Evolutionary conservation across 2,329 filamentous ascomycete species (phyloP).

Genomic region (Penicillium sclerotigenum): DNA sequence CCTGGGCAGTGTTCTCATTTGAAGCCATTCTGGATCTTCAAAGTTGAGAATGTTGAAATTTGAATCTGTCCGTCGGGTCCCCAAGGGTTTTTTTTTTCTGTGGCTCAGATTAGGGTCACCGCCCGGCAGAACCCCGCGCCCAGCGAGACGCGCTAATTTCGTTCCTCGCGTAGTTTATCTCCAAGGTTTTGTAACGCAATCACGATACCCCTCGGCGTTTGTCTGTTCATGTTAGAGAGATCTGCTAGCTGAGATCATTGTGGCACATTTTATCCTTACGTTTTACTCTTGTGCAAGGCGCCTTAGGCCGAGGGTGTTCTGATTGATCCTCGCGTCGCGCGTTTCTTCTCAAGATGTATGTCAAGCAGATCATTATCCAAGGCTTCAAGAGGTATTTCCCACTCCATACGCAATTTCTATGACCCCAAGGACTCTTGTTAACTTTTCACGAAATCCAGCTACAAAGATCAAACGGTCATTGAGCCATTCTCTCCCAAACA

Average conservation of each 20-base stretch:
- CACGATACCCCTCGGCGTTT: constrained; percentile 1
- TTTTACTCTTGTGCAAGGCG: constrained; percentile 11
- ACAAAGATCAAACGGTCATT: constrained; percentile 99
- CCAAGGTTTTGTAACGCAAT: constrained; percentile 13
- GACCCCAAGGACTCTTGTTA: background rate
- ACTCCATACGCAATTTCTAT: background rate
- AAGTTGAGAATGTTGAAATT: constrained; percentile 5
- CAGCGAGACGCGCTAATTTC: constrained; percentile 24
- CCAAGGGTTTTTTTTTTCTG: constrained; percentile 26
- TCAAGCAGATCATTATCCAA: constrained; percentile 99
- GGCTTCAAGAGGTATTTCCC: constrained; percentile 88
- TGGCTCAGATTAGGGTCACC: constrained; percentile 26
- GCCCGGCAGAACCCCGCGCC: constrained; percentile 41
- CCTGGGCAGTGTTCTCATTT: constrained; percentile 18
- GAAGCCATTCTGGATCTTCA: constrained; percentile 26
- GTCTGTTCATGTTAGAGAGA: constrained; percentile 1
- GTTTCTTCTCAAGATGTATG: constrained; percentile 68
- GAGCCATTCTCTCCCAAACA: constrained; percentile 96
- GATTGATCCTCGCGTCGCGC: constrained; percentile 30
- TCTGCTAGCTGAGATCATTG: background rate
- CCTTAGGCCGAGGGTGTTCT: constrained; percentile 32
- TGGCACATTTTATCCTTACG: background rate
- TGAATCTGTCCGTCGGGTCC: constrained; percentile 8
- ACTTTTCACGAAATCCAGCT: constrained; percentile 54
- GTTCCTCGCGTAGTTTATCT: constrained; percentile 17